These are phyloP conservation scores for Colletotrichum theobromicola DNA, from an alignment of 2,329 filamentous ascomycete species.

Conservation along the genomic window DNA sequence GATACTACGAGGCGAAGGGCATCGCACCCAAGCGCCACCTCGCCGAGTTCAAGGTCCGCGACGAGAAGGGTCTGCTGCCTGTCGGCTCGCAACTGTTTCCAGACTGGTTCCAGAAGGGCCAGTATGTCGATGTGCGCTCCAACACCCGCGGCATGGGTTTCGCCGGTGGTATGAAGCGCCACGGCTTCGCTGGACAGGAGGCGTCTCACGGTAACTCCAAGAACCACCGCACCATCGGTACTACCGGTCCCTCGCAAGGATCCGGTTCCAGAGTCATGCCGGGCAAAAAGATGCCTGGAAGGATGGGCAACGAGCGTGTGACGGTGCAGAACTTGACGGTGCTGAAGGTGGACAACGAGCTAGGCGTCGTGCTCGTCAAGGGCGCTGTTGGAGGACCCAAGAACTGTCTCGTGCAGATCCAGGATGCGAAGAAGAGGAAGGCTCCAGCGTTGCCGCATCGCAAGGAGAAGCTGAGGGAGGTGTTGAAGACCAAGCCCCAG, in stretches of 20 bases:
- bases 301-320: slow-evolving; percentile 89
- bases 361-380: slow-evolving; percentile 87
- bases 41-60: slow-evolving; percentile 85
- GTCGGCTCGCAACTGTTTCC: slow-evolving; percentile 80
- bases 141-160: slow-evolving; percentile 90
- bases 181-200: slow-evolving; percentile 87
- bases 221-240: slow-evolving; percentile 92
- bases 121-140: slow-evolving; percentile 85
- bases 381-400: slow-evolving; percentile 89
- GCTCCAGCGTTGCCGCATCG: slow-evolving; percentile 56
- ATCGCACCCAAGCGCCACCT: slow-evolving; percentile 85
- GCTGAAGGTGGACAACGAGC: slow-evolving; percentile 83
- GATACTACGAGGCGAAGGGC: slow-evolving; percentile 84
- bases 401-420: slow-evolving; percentile 81
- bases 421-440: slow-evolving; percentile 89
- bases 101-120: slow-evolving; percentile 90
- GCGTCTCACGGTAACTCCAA: slow-evolving; percentile 95
- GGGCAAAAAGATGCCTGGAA: slow-evolving; percentile 97
- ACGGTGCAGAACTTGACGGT: slow-evolving; percentile 93
- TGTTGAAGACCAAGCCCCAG: slow-evolving; percentile 53
- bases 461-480: slow-evolving; percentile 46
- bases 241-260: slow-evolving; percentile 86
- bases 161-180: slow-evolving; percentile 96
- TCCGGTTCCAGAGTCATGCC: slow-evolving; percentile 90
- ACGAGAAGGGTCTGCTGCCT: slow-evolving; percentile 72